Evolutionary conservation across 495 filamentous ascomycete genomes (phyloP).

Genomic region (Bacidia gigantensis): DNA sequence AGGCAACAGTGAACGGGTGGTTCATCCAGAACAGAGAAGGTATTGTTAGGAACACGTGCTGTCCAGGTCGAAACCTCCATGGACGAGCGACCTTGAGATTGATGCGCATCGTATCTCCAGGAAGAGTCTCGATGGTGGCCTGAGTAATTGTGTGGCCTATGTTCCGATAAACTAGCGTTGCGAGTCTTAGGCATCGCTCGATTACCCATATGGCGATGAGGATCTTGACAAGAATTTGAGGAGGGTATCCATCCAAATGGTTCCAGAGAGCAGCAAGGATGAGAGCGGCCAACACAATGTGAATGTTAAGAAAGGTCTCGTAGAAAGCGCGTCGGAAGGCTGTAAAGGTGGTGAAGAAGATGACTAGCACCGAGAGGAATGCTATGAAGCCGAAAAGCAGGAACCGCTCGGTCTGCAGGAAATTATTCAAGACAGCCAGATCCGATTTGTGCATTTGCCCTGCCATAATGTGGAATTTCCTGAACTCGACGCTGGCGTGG

Average conservation of each 20-base stretch:
- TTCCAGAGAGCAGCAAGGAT: conserved; percentile 53
- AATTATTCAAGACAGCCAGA: conserved; percentile 42
- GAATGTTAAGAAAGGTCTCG: conserved; percentile 77
- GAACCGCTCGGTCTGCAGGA: conserved; percentile 39
- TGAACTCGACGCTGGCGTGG: conserved; percentile 50
- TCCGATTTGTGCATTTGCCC: conserved; percentile 29
- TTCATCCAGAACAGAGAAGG: conserved; percentile 64
- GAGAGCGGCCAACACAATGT: conserved; percentile 55
- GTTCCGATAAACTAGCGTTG: conserved; percentile 59
- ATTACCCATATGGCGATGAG: conserved; percentile 60
- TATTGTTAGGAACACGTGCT: conserved; percentile 80
- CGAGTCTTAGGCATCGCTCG: conserved; percentile 60
- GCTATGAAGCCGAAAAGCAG: conserved; percentile 40
- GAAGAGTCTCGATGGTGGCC: conserved; percentile 60
- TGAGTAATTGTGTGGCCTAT: conserved; percentile 47
- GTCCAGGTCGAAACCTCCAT: conserved; percentile 67
- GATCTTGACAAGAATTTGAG: conserved; percentile 51
- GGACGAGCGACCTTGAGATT: conserved; percentile 67
- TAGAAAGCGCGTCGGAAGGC: conserved; percentile 87
- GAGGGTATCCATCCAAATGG: conserved; percentile 53
- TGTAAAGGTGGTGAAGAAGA: conserved; percentile 49
- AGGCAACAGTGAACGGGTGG: conserved; percentile 89
- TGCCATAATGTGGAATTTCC: conserved; percentile 50
- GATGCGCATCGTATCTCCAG: conserved; percentile 70
- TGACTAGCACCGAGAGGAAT: conserved; percentile 40